Percentiles rank a stretch among this genome's conserved stretches.
Conservation (phyloP, 805 yeast species). For the Kodamaea hsintzibuensis region DNA sequence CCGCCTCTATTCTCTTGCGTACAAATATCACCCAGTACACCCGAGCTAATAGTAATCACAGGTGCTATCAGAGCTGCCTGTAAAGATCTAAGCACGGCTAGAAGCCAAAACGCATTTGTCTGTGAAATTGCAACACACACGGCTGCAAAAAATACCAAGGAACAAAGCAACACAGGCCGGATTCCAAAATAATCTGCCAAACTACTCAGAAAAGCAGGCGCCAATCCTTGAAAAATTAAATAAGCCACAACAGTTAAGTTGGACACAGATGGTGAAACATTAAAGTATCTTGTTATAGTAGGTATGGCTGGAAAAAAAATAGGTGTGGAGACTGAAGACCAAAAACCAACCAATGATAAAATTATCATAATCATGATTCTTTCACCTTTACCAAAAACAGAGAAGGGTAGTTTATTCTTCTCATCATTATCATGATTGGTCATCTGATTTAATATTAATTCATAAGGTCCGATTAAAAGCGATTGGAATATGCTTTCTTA, state of each 20-base stretch:
- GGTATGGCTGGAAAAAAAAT: conserved; percentile 81
- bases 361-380: conserved; percentile 37
- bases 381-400: conserved; percentile 47
- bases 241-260: conserved; percentile 81
- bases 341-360: conserved; percentile 53
- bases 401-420: conserved; percentile 20
- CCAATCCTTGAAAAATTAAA: conserved; percentile 70
- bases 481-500: no score
- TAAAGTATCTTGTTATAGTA: conserved; percentile 53
- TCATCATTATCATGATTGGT: no score
- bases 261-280: conserved; percentile 55
- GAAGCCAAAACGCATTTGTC: conserved; percentile 55
- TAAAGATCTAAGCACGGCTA: conserved; percentile 66
- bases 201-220: conserved; percentile 69
- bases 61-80: conserved; percentile 82
- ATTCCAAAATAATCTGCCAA: conserved; percentile 73
- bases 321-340: conserved; percentile 74
- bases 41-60: conserved; percentile 67
- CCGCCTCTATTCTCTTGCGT: conserved; percentile 69
- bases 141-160: conserved; percentile 55
- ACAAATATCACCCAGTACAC: conserved; percentile 75
- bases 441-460: no score
- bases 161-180: conserved; percentile 61
- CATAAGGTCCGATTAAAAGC: no score
- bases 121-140: conserved; percentile 69